Evolutionary conservation across 2,329 filamentous ascomycete species (phyloP).

Genomic region (Cordyceps fumosorosea): DNA sequence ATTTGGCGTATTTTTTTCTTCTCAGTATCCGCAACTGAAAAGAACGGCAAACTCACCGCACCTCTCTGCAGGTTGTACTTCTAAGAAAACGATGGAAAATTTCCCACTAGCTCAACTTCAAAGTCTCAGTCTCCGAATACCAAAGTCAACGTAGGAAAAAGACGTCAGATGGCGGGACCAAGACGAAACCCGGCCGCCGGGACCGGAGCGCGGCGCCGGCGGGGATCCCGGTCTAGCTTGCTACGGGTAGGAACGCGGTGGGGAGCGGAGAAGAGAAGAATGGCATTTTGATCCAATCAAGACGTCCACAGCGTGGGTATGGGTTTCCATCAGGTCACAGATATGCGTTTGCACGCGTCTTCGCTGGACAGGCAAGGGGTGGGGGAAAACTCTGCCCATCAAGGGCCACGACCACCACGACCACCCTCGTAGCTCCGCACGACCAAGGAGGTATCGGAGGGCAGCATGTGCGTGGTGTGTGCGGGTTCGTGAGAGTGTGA

Average conservation of each 20-base stretch:
- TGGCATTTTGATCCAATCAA: not conserved
- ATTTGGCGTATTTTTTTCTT: too few relatives aligned
- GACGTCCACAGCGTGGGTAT: not conserved
- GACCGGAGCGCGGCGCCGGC: conserved; percentile 4
- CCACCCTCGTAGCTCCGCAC: not conserved
- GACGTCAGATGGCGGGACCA: not conserved
- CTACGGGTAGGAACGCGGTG: not conserved
- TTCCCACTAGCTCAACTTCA: not conserved
- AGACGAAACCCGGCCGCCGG: conserved; percentile 6
- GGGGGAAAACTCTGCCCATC: conserved; percentile 1
- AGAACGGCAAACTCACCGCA: too few relatives aligned
- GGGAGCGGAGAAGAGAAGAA: not conserved
- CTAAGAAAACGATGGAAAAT: not conserved
- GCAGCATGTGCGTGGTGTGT: not conserved
- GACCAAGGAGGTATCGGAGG: not conserved
- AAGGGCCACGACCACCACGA: not conserved
- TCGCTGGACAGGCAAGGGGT: not conserved
- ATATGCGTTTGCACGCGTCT: not conserved
- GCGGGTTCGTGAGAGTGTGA: not conserved
- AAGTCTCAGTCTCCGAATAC: not conserved
- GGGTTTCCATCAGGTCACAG: conserved; percentile 10
- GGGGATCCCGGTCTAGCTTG: conserved; percentile 1
- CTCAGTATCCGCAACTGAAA: too few relatives aligned
- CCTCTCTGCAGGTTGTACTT: too few relatives aligned
- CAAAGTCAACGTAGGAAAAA: not conserved